A percentile compares a stretch with the other conserved stretches of the same genome.
Conservation (phyloP, 2,329 filamentous ascomycete species). For the Aspergillus nomiae region DNA sequence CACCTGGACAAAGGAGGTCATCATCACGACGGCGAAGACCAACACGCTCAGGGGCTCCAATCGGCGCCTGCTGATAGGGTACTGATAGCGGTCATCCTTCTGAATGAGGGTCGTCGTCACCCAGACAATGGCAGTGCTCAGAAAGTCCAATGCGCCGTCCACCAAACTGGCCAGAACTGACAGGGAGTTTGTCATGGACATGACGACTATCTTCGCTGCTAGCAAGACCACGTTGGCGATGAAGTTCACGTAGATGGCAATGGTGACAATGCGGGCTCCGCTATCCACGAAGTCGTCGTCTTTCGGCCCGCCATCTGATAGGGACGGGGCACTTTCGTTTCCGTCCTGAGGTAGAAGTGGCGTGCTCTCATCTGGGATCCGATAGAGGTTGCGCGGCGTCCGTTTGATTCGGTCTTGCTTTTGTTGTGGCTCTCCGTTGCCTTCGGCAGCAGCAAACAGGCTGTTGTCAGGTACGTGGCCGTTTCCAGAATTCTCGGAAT, state of each 20-base stretch:
- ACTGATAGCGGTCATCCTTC: conserved; percentile 63
- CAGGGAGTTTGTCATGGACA: conserved; percentile 71
- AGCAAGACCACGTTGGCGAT: conserved; percentile 75
- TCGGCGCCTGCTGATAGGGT: conserved; percentile 63
- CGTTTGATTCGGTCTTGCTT: conserved; percentile 59
- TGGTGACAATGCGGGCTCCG: conserved; percentile 72
- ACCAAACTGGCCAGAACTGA: conserved; percentile 67
- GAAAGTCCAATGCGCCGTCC: conserved; percentile 67
- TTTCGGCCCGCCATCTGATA: conserved; percentile 49
- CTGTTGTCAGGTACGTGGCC: conserved; percentile 50
- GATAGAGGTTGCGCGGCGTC: conserved; percentile 85
- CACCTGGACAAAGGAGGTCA: conserved; percentile 65
- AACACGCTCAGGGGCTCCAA: conserved; percentile 68
- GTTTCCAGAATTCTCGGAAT: not conserved
- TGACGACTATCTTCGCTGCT: conserved; percentile 74
- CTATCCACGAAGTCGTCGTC: conserved; percentile 61
- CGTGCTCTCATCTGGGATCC: conserved; percentile 50
- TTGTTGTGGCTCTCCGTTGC: conserved; percentile 35
- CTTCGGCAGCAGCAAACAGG: conserved; percentile 25
- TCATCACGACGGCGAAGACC: conserved; percentile 68
- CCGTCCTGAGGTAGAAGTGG: conserved; percentile 33
- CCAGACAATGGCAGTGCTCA: conserved; percentile 65
- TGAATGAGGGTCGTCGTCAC: conserved; percentile 62
- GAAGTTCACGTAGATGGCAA: conserved; percentile 87
- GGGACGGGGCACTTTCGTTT: conserved; percentile 63